Conservation (phyloP, 495 filamentous ascomycete genomes). For the Penicillium lagena region DNA sequence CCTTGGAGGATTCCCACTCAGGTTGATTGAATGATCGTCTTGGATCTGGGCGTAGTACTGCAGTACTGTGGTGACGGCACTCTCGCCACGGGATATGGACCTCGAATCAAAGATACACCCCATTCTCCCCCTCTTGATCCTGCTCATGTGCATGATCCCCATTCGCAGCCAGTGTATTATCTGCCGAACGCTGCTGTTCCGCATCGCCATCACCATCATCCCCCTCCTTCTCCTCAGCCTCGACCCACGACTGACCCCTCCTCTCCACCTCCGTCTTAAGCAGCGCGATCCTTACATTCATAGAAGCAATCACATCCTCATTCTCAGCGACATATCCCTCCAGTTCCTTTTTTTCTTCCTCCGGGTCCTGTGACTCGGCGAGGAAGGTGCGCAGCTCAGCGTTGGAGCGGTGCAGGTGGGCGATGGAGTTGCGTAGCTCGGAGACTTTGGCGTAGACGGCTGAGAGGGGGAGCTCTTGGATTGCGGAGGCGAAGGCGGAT, state of each 20-base stretch:
- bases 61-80: too few relatives aligned
- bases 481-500: slow-evolving; percentile 55
- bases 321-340: slow-evolving; percentile 56
- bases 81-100: too few relatives aligned
- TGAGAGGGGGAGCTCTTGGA: slow-evolving; percentile 64
- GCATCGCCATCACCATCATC: slow-evolving; percentile 8
- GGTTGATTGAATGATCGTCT: too few relatives aligned
- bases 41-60: too few relatives aligned
- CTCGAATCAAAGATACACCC: slow-evolving; percentile 53
- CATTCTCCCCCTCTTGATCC: slow-evolving; percentile 46
- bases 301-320: slow-evolving; percentile 61
- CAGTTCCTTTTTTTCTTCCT: slow-evolving; percentile 58
- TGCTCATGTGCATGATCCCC: slow-evolving; percentile 15
- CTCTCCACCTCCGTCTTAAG: slow-evolving; percentile 69
- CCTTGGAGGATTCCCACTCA: too few relatives aligned
- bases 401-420: slow-evolving; percentile 76
- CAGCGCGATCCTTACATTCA: slow-evolving; percentile 63
- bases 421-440: slow-evolving; percentile 76
- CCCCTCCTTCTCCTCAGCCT: slow-evolving; percentile 32
- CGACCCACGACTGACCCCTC: slow-evolving; percentile 65
- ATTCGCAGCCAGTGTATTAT: slow-evolving; percentile 16
- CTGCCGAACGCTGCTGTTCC: slow-evolving; percentile 5
- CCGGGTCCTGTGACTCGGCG: slow-evolving; percentile 40
- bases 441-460: slow-evolving; percentile 71
- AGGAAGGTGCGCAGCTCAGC: slow-evolving; percentile 57